phyloP scores from a whole-genome alignment of 129 eudicot species.

The Saposhnikovia divaricata region DNA sequence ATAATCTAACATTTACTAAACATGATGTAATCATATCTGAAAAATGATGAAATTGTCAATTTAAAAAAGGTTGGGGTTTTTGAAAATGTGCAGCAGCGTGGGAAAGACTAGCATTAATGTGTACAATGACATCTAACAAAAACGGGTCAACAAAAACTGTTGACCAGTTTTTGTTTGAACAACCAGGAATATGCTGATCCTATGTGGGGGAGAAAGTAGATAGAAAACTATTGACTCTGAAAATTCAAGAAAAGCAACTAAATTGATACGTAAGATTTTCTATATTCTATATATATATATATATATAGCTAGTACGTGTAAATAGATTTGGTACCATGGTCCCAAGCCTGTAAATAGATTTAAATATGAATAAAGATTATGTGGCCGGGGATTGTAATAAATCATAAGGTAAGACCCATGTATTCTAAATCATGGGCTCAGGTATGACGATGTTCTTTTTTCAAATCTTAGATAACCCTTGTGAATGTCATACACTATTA shows the following conservation, averaged over 20 bases:
- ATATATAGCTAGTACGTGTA: background rate
- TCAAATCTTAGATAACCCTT: no score
- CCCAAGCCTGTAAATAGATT: background rate
- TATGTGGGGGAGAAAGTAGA: background rate
- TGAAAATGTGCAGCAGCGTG: background rate
- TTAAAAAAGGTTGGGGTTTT: background rate
- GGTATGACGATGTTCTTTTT: no score
- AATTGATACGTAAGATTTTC: background rate
- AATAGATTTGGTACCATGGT: background rate
- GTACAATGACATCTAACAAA: constrained; percentile 9
- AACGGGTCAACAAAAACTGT: background rate
- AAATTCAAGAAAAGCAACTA: constrained; percentile 12
- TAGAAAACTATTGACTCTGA: constrained; percentile 14
- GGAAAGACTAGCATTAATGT: background rate
- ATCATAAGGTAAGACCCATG: no score
- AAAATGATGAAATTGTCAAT: background rate
- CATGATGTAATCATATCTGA: background rate
- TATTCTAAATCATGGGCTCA: no score
- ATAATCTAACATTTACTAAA: background rate
- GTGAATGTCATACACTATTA: no score
- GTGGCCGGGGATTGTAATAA: background rate
- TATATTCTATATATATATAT: background rate
- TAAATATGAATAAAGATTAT: background rate
- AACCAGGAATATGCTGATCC: background rate
- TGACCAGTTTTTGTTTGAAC: background rate